Evolutionary conservation across 352 stramenopile genomes (phyloP), one percentile per base, ranked within the genome.

Genomic region (Thraustotheca clavata): DNA sequence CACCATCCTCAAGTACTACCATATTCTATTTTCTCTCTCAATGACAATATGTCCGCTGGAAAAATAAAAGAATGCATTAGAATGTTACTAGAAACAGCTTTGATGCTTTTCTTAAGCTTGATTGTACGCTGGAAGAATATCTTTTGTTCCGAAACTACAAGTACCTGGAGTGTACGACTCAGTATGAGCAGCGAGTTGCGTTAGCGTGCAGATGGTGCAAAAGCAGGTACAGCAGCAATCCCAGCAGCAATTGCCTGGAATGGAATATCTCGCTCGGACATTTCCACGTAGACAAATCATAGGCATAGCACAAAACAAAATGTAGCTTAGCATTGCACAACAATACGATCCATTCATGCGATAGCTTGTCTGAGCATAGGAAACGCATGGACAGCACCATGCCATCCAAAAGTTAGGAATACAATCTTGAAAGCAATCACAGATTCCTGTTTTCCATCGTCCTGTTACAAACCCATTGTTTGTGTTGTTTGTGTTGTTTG

Each of bases 101-200:
- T n/a, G n/a, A n/a, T n/a, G n/a, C n/a, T n/a, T n/a, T n/a, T n/a
- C n/a, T n/a, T n/a, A n/a, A n/a, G n/a, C n/a, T n/a, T n/a, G n/a
- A 2, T 69, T 74, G 66, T 75, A 82, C 11, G 69, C 67, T 40
- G 73, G 73, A 34, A 83, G 59, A 18, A 60, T 72, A 31, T 76
- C 65, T 16, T 41, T 67, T 33, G 46, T 60, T 27, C 34, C 62
- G 29, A 82, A 80, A 43, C 71, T 61, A 38, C 75, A 83, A 34
- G 39, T 70, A 4, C 73, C 73, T 11, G 73, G 74, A 3, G 31
- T 75, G 72, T 86, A 84, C 34, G 74, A 84, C 67, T 82, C 81
- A 35, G 77, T 49, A 69, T 86, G 77, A 2, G 75, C 79, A 5
- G 77, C 77, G 27, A 84, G 76, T 68, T 86, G 77, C 3, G 77